Evolutionary conservation across 2,329 filamentous ascomycete species (phyloP).

Genomic region (Karstenula rhodostoma): DNA sequence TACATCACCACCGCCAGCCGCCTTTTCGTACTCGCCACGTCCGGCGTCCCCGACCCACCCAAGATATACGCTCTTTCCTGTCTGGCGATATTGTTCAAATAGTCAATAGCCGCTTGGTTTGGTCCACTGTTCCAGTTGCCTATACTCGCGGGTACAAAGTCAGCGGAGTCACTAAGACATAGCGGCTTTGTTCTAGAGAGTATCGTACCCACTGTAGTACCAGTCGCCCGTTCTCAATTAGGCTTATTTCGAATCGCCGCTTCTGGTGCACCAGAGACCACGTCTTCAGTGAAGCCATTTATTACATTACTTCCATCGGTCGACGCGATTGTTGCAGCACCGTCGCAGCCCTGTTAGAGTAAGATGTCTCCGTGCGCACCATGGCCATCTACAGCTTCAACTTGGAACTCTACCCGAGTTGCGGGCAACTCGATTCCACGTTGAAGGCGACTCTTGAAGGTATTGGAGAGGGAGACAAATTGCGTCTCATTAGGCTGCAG

Average conservation of each 20-base stretch:
- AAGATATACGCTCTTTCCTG: slow-evolving; percentile 17
- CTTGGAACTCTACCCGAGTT: slow-evolving; percentile 54
- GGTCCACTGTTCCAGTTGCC: slow-evolving; percentile 49
- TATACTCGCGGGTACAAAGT: no score
- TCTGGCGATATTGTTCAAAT: slow-evolving; percentile 18
- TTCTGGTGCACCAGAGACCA: slow-evolving; percentile 45
- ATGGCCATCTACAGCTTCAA: slow-evolving; percentile 48
- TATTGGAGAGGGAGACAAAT: slow-evolving; percentile 39
- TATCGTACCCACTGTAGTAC: slow-evolving; percentile 49
- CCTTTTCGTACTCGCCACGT: slow-evolving; percentile 16
- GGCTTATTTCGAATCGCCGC: slow-evolving; percentile 45
- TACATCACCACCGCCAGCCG: slow-evolving; percentile 17
- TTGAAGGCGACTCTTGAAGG: slow-evolving; percentile 52
- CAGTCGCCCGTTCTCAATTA: slow-evolving; percentile 45
- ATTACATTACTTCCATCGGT: slow-evolving; percentile 46
- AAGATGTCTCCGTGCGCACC: slow-evolving; percentile 51
- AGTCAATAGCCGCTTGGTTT: slow-evolving; percentile 47
- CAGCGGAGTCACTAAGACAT: no score
- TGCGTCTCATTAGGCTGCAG: slow-evolving; percentile 40
- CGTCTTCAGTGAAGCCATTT: slow-evolving; percentile 33
- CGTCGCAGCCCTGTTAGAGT: slow-evolving; percentile 51
- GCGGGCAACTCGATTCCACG: slow-evolving; percentile 48
- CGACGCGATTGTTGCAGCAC: slow-evolving; percentile 48
- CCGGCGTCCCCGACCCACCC: slow-evolving; percentile 14
- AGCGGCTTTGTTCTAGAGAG: no score